Evolutionary conservation across 108 stramenopile species (phyloP).

Genomic region (Pseudonitzschia multiseries): DNA sequence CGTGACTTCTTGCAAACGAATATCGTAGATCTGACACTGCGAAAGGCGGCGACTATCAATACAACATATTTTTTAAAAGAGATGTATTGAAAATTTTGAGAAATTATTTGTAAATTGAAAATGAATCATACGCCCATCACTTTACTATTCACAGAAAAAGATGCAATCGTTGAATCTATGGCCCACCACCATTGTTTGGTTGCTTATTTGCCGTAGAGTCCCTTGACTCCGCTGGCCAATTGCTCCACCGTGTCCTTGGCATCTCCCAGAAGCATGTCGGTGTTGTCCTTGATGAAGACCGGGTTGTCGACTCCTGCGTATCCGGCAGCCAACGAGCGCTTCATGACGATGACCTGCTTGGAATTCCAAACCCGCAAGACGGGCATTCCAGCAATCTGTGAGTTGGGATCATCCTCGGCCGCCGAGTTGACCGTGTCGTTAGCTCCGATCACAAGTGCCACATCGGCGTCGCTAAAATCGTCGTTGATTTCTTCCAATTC

Average conservation of each 20-base stretch:
- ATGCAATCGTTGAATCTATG: too few species aligned
- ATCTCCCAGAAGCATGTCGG: constrained; percentile 96
- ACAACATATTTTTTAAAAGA: too few species aligned
- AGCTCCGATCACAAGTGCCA: constrained; percentile 95
- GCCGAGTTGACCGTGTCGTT: constrained; percentile 98
- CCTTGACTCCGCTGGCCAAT: constrained; percentile 80
- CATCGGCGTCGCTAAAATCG: constrained; percentile 91
- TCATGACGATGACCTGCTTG: constrained; percentile 99
- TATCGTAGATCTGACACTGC: too few species aligned
- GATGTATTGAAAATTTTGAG: background rate
- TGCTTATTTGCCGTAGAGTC: constrained; percentile 33
- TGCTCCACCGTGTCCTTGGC: constrained; percentile 95
- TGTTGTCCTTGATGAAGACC: constrained; percentile 97
- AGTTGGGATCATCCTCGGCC: constrained; percentile 97
- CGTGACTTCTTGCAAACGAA: too few species aligned
- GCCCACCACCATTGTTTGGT: too few species aligned
- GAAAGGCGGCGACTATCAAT: too few species aligned
- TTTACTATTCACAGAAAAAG: too few species aligned
- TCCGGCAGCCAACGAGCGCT: constrained; percentile 95
- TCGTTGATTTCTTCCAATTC: constrained; percentile 99
- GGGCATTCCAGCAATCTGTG: constrained; percentile 95
- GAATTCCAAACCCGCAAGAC: constrained; percentile 97
- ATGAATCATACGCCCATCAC: too few species aligned
- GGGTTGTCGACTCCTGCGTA: constrained; percentile 99
- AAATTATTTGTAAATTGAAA: background rate